These are phyloP conservation scores for Salix brachista DNA, from an alignment of 345 rosid genomes.

Conservation along the genomic window DNA sequence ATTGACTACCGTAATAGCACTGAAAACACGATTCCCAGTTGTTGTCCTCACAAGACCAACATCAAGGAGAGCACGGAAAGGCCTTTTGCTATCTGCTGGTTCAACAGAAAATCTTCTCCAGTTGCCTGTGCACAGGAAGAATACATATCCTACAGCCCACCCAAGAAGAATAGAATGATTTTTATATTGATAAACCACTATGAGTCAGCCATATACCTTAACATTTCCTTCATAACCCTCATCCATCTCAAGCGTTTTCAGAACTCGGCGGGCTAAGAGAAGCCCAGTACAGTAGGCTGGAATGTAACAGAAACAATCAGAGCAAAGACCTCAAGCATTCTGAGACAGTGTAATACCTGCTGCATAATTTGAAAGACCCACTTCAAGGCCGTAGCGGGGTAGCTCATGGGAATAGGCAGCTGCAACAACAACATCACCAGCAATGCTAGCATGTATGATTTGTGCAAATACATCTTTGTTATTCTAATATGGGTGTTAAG, in stretches of 20 bases:
- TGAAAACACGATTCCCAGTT: constrained; percentile 74
- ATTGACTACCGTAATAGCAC: constrained; percentile 58
- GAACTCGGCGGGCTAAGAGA: constrained; percentile 66
- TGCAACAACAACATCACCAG: constrained; percentile 60
- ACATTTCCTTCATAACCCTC: constrained; percentile 59
- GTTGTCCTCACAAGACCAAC: constrained; percentile 72
- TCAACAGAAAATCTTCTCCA: constrained; percentile 76
- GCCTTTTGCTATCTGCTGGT: constrained; percentile 63
- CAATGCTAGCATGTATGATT: constrained; percentile 45
- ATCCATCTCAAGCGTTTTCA: constrained; percentile 67
- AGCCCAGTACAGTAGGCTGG: constrained; percentile 73
- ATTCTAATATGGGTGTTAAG: constrained; percentile 41
- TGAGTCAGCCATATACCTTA: constrained; percentile 39
- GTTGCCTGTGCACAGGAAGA: constrained; percentile 45
- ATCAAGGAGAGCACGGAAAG: constrained; percentile 80
- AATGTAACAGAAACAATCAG: neutral
- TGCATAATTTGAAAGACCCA: constrained; percentile 69
- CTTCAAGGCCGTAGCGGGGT: constrained; percentile 58
- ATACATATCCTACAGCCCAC: neutral
- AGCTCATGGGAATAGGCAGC: constrained; percentile 67
- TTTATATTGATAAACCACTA: neutral
- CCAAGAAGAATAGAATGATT: neutral
- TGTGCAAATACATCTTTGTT: constrained; percentile 67
- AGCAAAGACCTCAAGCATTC: neutral
- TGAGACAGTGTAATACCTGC: constrained; percentile 44